A percentile compares a stretch with the other conserved stretches of the same genome.
These are phyloP conservation scores for Aspergillus quadrilineatus DNA, from an alignment of 2,329 filamentous ascomycete genomes.

Conservation along the genomic window DNA sequence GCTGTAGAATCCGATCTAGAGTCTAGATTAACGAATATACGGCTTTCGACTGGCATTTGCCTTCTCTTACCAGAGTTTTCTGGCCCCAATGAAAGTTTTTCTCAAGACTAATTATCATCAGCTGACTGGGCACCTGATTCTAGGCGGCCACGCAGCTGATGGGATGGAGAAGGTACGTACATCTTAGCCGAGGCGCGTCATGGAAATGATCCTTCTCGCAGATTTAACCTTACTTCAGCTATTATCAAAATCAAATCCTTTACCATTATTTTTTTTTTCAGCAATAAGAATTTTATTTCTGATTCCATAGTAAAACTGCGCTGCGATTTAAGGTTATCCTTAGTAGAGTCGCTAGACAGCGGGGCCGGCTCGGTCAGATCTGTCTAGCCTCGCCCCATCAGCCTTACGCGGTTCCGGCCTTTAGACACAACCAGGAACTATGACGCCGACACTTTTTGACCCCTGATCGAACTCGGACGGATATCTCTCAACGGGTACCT, in stretches of 20 bases:
- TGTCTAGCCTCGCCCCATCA: neutral
- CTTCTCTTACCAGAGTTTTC: neutral
- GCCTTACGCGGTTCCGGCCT: neutral
- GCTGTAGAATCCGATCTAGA: neutral
- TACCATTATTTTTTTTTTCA: no score
- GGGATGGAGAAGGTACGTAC: neutral
- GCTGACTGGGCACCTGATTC: constrained; percentile 5
- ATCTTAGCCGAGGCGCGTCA: neutral
- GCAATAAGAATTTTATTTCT: no score
- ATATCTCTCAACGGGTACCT: neutral
- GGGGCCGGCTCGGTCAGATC: neutral
- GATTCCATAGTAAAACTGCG: neutral
- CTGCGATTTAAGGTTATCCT: constrained; percentile 16
- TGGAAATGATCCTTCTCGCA: neutral
- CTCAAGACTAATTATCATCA: neutral
- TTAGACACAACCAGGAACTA: neutral
- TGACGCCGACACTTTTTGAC: neutral
- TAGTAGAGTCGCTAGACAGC: constrained; percentile 5
- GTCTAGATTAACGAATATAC: neutral
- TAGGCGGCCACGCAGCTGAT: constrained; percentile 4
- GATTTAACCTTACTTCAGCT: no score
- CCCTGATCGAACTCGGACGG: neutral
- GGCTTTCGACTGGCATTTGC: neutral
- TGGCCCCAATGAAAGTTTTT: neutral
- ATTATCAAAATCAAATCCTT: no score